These are phyloP conservation scores for Hypoxylon perforatum DNA, from an alignment of 495 filamentous ascomycete species.

Conservation along the genomic window DNA sequence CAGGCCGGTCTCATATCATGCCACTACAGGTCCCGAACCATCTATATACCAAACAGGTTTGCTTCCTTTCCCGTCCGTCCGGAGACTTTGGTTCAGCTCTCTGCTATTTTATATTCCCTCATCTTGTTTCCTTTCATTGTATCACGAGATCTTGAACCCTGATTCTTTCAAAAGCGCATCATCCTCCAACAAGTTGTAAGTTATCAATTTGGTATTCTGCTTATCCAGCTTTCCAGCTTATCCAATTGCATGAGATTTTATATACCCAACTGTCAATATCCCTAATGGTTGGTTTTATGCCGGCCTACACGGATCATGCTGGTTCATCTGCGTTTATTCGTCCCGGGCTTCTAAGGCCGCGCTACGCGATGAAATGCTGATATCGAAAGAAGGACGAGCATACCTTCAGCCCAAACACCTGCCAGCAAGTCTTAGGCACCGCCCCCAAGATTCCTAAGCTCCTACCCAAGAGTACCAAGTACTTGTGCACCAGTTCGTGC, in stretches of 20 bases:
- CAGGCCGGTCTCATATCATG: slow-evolving; percentile 30
- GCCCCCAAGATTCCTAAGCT: slow-evolving; percentile 12
- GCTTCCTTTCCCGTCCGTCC: slow-evolving; percentile 7
- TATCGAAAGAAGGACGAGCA: slow-evolving; percentile 1
- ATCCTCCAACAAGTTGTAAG: slow-evolving; percentile 14
- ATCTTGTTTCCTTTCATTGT: not conserved
- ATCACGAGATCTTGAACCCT: slow-evolving; percentile 1
- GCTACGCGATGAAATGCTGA: slow-evolving; percentile 11
- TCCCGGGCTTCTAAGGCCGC: not conserved
- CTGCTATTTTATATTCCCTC: slow-evolving; percentile 6
- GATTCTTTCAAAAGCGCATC: slow-evolving; percentile 11
- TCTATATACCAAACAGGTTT: slow-evolving; percentile 16
- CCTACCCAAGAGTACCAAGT: slow-evolving; percentile 14
- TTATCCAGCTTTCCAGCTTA: slow-evolving; percentile 7
- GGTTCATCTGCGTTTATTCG: slow-evolving; percentile 14
- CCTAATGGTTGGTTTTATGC: not conserved
- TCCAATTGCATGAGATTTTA: not conserved
- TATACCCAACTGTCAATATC: not conserved
- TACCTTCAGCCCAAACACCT: not conserved
- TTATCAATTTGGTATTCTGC: slow-evolving; percentile 11
- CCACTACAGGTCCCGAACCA: slow-evolving; percentile 20
- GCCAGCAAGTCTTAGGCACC: slow-evolving; percentile 6
- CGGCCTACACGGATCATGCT: slow-evolving; percentile 11
- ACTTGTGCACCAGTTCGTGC: slow-evolving; percentile 7
- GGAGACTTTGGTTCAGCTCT: not conserved